phyloP scores from a whole-genome alignment of 345 rosid species.

The Raphanus sativus region DNA sequence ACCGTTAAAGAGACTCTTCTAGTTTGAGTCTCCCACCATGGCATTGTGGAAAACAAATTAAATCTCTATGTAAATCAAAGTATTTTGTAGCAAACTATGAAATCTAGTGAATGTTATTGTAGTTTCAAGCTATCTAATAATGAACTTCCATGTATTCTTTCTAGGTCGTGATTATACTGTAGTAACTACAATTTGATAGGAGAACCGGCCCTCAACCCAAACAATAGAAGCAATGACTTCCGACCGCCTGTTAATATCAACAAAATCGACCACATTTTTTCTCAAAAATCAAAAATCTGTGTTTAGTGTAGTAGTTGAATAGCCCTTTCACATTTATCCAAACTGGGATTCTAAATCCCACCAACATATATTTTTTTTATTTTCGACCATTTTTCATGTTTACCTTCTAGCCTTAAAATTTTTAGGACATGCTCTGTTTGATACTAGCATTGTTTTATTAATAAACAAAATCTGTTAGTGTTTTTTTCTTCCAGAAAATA shows the following conservation, averaged over 20 bases:
- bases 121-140: not conserved
- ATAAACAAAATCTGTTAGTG: not conserved
- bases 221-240: no score
- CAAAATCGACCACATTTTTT: no score
- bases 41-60: not conserved
- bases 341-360: no score
- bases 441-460: not conserved
- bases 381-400: no score
- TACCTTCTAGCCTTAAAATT: no score
- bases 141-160: not conserved
- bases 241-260: no score
- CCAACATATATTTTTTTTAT: no score
- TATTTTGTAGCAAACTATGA: not conserved
- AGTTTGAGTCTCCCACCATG: slow-evolving; percentile 12
- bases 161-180: not conserved
- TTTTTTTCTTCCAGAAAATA: not conserved
- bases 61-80: not conserved
- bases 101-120: not conserved
- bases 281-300: no score
- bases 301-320: no score
- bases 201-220: no score
- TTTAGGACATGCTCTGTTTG: no score
- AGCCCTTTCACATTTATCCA: no score
- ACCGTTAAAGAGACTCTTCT: slow-evolving; percentile 10
- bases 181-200: not conserved